Evolutionary conservation across 2,329 filamentous ascomycete species (phyloP).

Genomic region (Davidsoniella virescens): DNA sequence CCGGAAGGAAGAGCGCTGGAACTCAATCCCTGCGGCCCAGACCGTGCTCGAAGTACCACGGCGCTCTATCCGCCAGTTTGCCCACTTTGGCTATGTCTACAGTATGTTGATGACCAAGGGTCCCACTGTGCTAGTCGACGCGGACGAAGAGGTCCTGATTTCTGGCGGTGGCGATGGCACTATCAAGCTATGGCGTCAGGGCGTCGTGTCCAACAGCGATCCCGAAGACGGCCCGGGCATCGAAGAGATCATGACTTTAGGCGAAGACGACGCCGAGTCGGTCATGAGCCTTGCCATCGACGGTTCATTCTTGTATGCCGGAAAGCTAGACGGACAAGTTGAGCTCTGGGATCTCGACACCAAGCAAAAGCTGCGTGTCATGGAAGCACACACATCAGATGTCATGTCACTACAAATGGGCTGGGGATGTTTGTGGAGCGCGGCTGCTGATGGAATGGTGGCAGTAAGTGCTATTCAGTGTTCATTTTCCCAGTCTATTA

Average conservation of each 20-base stretch:
- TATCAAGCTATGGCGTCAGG: slow-evolving; percentile 81
- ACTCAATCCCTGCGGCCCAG: slow-evolving; percentile 35
- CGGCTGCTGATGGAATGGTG: slow-evolving; percentile 72
- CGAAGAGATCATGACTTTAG: slow-evolving; percentile 50
- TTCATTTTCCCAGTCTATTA: no score
- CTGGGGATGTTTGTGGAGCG: slow-evolving; percentile 73
- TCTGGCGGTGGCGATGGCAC: slow-evolving; percentile 88
- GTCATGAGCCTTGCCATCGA: slow-evolving; percentile 71
- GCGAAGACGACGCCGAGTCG: slow-evolving; percentile 44
- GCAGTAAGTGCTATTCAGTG: slow-evolving; percentile 39
- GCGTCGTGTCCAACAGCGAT: slow-evolving; percentile 13
- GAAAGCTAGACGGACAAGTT: slow-evolving; percentile 71
- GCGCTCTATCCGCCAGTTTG: slow-evolving; percentile 69
- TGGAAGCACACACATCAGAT: slow-evolving; percentile 66
- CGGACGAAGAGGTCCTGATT: slow-evolving; percentile 65
- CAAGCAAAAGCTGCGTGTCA: slow-evolving; percentile 70
- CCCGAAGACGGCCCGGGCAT: slow-evolving; percentile 37
- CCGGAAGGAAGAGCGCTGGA: slow-evolving; percentile 43
- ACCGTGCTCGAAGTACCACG: slow-evolving; percentile 63
- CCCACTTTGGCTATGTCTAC: slow-evolving; percentile 90
- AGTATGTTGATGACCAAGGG: slow-evolving; percentile 80
- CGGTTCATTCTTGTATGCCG: slow-evolving; percentile 82
- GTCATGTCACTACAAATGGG: slow-evolving; percentile 76
- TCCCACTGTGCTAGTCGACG: slow-evolving; percentile 46
- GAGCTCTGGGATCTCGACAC: slow-evolving; percentile 97